Evolutionary conservation across 2,329 filamentous ascomycete genomes (phyloP).

Genomic region (Apiospora koreana): DNA sequence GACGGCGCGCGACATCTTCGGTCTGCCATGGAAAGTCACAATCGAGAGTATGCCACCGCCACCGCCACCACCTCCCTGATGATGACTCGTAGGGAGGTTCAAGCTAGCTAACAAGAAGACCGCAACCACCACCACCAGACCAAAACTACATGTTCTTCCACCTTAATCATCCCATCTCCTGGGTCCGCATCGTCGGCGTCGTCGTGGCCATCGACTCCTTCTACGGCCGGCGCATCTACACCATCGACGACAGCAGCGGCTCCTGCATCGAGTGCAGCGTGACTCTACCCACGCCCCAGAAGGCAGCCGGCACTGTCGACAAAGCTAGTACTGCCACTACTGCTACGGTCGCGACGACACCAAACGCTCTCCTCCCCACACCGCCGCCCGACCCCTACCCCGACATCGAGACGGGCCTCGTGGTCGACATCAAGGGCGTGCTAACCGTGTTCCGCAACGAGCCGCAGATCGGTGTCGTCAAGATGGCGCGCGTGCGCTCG

Average conservation of each 20-base stretch:
- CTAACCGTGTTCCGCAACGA: slow-evolving; percentile 48
- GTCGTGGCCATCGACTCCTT: slow-evolving; percentile 64
- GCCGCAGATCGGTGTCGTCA: slow-evolving; percentile 55
- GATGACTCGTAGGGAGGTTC: background rate
- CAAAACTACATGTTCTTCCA: slow-evolving; percentile 64
- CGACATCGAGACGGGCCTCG: slow-evolving; percentile 48
- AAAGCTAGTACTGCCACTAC: no score
- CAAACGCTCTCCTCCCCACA: background rate
- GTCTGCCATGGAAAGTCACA: slow-evolving; percentile 47
- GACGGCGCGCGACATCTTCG: slow-evolving; percentile 49
- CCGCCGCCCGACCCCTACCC: slow-evolving; percentile 14
- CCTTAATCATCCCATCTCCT: slow-evolving; percentile 75
- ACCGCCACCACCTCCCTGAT: background rate
- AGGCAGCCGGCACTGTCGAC: slow-evolving; percentile 3
- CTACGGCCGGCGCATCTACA: slow-evolving; percentile 48
- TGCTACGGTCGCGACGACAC: slow-evolving; percentile 8
- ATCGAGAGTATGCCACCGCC: slow-evolving; percentile 58
- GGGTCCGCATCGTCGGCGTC: slow-evolving; percentile 70
- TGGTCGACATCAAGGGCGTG: slow-evolving; percentile 59
- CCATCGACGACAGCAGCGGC: slow-evolving; percentile 67
- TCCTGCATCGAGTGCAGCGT: slow-evolving; percentile 53
- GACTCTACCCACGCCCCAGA: slow-evolving; percentile 22
- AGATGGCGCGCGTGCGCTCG: slow-evolving; percentile 46
- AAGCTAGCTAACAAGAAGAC: background rate
- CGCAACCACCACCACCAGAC: slow-evolving; percentile 31